Base-by-base conservation (phyloP, 2,329 filamentous ascomycete genomes). In the Diatrype stigma region DNA sequence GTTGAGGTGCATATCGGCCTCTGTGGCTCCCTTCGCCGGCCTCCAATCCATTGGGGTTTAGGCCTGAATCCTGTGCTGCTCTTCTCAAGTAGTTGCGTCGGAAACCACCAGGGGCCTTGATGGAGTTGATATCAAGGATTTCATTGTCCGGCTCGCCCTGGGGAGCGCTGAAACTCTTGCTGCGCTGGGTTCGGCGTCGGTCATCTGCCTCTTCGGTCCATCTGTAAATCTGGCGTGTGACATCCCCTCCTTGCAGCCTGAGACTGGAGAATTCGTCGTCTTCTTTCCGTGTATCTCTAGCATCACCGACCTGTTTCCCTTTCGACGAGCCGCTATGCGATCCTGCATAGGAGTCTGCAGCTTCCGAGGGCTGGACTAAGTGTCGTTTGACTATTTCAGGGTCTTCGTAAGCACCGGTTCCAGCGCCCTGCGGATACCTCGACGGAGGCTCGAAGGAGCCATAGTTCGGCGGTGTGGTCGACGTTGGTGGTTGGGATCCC, bases 21-120 rank as follows among this genome's bases (percentile, higher is more conserved):
- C 66, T 60, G 63, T 65, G 49, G 59, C 65, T 71, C 61, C 63
- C 63, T 47, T 66, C 64, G n/a, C 62, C 67, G 22, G 58, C 56
- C 53, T 74, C 61, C 66, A 70, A 56, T 71, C 72, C 63, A 71
- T 74, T 56, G 48, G 69, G 61, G 44, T 69, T 59, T 2, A 60
- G 55, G 61, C 78, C 59, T 7, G 85, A 82, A 62, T 85, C 89
- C 34, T 76, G 82, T n/a, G 80, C 89, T 17, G 83, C 80, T 59
- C 92, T 80, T 45, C 92, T 84, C 28, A 99, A 74, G 64, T 90
- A 96, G 66, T 99, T 92, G 64, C 94, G 82, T 58, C 94, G 81
- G 69, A 99, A 96, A 1, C 94, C 94, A 55, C 94, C 94, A 6
- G 94, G 94, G 22, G 96, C 84, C 65, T 92, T 92, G 69, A 99